Evolutionary conservation across 2,329 filamentous ascomycete genomes (phyloP).

Genomic region (Chaetomium sp.): DNA sequence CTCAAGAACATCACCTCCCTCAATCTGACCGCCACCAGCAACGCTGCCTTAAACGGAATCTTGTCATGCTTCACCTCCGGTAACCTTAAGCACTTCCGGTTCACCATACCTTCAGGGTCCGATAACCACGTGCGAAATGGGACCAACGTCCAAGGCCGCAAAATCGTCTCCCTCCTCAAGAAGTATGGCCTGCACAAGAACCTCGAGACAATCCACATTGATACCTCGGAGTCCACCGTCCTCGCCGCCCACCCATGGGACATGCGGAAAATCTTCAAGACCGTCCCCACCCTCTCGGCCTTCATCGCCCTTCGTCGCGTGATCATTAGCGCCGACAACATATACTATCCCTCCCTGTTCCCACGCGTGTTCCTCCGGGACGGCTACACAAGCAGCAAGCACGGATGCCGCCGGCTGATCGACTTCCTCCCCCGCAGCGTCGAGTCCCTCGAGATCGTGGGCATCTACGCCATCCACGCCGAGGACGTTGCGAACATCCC

Average conservation of each 20-base stretch:
- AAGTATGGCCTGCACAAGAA: neutral
- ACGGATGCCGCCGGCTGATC: neutral
- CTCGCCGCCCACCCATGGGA: neutral
- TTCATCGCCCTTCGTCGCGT: constrained; percentile 13
- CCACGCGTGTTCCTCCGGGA: constrained; percentile 15
- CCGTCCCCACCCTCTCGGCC: neutral
- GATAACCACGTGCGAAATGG: neutral
- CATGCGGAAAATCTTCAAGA: neutral
- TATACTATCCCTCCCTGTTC: constrained; percentile 13
- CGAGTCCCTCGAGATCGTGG: neutral
- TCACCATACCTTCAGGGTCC: neutral
- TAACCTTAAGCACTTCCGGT: constrained; percentile 3
- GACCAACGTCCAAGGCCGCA: neutral
- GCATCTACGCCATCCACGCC: constrained; percentile 6
- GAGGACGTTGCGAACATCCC: neutral
- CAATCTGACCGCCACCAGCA: neutral
- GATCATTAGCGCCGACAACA: constrained; percentile 13
- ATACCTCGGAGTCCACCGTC: neutral
- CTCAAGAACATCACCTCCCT: constrained; percentile 2
- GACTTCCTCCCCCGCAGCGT: constrained; percentile 2
- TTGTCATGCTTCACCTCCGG: neutral
- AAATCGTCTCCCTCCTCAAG: neutral
- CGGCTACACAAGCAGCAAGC: neutral
- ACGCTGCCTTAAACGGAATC: neutral
- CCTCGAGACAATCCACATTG: neutral